Evolutionary conservation across 495 filamentous ascomycete genomes (phyloP).

Genomic region (Aspergillus conjunctus): DNA sequence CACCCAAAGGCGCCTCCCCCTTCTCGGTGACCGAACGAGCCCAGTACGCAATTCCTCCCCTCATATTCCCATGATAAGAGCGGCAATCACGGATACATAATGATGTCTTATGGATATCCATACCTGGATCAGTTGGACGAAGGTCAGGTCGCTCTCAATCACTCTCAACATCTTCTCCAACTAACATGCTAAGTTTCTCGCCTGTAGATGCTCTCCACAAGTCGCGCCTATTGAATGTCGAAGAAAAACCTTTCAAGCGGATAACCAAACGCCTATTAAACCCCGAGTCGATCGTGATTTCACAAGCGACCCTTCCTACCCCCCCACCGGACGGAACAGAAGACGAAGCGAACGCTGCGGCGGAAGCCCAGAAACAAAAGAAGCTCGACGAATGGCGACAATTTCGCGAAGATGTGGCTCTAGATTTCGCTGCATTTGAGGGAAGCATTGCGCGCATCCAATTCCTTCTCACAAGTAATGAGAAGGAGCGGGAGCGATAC

Average conservation of each 20-base stretch:
- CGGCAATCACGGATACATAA: slow-evolving; percentile 22
- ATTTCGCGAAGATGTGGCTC: slow-evolving; percentile 77
- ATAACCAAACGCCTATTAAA: slow-evolving; percentile 77
- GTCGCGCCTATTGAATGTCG: slow-evolving; percentile 83
- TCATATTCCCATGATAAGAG: not conserved
- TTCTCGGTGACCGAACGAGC: slow-evolving; percentile 23
- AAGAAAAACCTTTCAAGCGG: slow-evolving; percentile 91
- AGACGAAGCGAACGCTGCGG: slow-evolving; percentile 37
- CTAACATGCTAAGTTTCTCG: slow-evolving; percentile 21
- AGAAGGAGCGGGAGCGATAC: slow-evolving; percentile 83
- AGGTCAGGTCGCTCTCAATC: slow-evolving; percentile 38
- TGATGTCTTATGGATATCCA: slow-evolving; percentile 52
- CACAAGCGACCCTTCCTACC: slow-evolving; percentile 60
- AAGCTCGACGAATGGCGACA: slow-evolving; percentile 56
- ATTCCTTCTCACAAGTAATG: slow-evolving; percentile 80
- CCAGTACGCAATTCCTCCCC: slow-evolving; percentile 11
- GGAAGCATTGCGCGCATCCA: slow-evolving; percentile 85
- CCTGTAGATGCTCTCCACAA: slow-evolving; percentile 80
- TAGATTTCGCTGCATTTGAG: slow-evolving; percentile 92
- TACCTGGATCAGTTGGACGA: slow-evolving; percentile 54
- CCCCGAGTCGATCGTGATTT: slow-evolving; percentile 59
- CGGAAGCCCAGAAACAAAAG: slow-evolving; percentile 48
- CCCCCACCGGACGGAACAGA: slow-evolving; percentile 68
- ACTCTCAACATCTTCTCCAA: slow-evolving; percentile 13
- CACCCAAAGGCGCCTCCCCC: not conserved